phyloP scores from a whole-genome alignment of 2,329 filamentous ascomycete genomes.

The Ophiocordyceps camponoti-floridani region DNA sequence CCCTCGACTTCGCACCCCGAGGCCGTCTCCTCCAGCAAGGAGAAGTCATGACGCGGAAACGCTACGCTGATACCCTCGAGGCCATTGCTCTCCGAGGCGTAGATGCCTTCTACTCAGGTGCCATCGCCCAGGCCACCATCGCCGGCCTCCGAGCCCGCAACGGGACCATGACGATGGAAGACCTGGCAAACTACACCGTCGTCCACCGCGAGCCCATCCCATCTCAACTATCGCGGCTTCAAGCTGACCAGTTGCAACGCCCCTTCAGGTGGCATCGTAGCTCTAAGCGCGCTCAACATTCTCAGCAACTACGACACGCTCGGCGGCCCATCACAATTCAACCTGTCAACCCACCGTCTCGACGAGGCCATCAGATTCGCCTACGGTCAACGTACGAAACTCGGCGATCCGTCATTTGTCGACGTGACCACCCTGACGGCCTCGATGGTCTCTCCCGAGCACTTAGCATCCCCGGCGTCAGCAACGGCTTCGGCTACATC shows the following conservation, averaged over 20 bases:
- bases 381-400: slow-evolving; percentile 53
- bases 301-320: slow-evolving; percentile 53
- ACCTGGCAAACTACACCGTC: slow-evolving; percentile 56
- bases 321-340: slow-evolving; percentile 30
- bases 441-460: slow-evolving; percentile 42
- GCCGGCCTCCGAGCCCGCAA: slow-evolving; percentile 41
- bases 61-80: slow-evolving; percentile 59
- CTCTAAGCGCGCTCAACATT: slow-evolving; percentile 56
- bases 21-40: slow-evolving; percentile 46
- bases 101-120: slow-evolving; percentile 51
- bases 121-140: slow-evolving; percentile 54
- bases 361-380: slow-evolving; percentile 72
- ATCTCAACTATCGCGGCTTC: slow-evolving; percentile 50
- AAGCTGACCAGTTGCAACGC: slow-evolving; percentile 50
- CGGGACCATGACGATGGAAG: slow-evolving; percentile 61
- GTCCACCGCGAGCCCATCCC: slow-evolving; percentile 38
- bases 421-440: slow-evolving; percentile 44
- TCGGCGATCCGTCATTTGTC: slow-evolving; percentile 64
- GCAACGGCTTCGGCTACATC: slow-evolving; percentile 61
- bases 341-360: slow-evolving; percentile 57
- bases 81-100: slow-evolving; percentile 46
- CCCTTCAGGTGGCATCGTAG: slow-evolving; percentile 57
- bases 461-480: slow-evolving; percentile 51
- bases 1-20: slow-evolving; percentile 67
- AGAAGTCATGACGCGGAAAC: slow-evolving; percentile 57